Conservation (phyloP, 2,329 filamentous ascomycete species). For the Nannizziopsis barbatae region DNA sequence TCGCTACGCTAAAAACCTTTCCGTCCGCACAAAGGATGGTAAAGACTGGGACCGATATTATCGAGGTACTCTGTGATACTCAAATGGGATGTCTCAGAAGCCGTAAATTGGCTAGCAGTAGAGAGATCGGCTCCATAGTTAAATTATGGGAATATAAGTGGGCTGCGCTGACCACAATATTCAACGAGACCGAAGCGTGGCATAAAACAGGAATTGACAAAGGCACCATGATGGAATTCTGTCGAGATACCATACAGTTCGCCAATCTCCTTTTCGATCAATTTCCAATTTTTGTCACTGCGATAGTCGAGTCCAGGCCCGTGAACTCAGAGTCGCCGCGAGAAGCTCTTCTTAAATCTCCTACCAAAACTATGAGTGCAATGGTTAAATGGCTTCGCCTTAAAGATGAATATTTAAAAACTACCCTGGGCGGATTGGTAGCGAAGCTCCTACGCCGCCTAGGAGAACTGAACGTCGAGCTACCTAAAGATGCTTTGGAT, state of each 20-base stretch:
- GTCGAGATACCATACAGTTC: slow-evolving; percentile 88
- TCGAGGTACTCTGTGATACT: slow-evolving; percentile 54
- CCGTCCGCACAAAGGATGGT: slow-evolving; percentile 50
- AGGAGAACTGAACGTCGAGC: slow-evolving; percentile 60
- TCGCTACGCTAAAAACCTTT: slow-evolving; percentile 48
- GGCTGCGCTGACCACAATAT: slow-evolving; percentile 68
- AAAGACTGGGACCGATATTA: slow-evolving; percentile 50
- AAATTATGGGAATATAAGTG: slow-evolving; percentile 78
- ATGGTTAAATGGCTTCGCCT: slow-evolving; percentile 84
- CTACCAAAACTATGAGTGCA: slow-evolving; percentile 51
- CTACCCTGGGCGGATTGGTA: slow-evolving; percentile 69
- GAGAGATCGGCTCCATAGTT: slow-evolving; percentile 56
- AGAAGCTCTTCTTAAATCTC: slow-evolving; percentile 51
- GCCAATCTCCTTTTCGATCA: slow-evolving; percentile 76
- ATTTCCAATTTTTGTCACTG: slow-evolving; percentile 69
- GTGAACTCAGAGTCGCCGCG: slow-evolving; percentile 32
- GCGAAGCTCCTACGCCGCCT: slow-evolving; percentile 73
- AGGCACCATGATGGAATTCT: slow-evolving; percentile 76
- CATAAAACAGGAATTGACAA: slow-evolving; percentile 59
- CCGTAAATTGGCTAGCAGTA: slow-evolving; percentile 43
- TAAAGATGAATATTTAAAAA: slow-evolving; percentile 74
- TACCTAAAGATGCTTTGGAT: slow-evolving; percentile 54
- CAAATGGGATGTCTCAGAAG: slow-evolving; percentile 52
- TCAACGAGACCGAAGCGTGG: slow-evolving; percentile 75
- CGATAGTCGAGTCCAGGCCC: slow-evolving; percentile 42